phyloP scores from a whole-genome alignment of 2,329 filamentous ascomycete genomes.

The Cytospora paraplurivora region DNA sequence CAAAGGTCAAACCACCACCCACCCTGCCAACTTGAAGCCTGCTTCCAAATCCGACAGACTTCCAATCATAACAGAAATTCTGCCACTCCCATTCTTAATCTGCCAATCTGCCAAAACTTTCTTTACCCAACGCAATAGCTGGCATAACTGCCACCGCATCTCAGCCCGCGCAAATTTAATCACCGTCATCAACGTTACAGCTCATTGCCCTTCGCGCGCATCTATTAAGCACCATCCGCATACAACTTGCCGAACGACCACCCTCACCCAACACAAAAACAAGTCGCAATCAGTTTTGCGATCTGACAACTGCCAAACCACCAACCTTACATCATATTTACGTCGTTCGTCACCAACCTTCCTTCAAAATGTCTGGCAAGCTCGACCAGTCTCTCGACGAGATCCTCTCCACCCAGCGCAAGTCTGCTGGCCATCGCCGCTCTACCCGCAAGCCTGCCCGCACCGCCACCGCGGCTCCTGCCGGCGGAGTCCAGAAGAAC shows the following conservation, averaged over 20 bases:
- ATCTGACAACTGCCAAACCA: conserved; percentile 12
- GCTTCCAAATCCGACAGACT: conserved; percentile 15
- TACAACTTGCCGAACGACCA: conserved; percentile 5
- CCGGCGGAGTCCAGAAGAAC: conserved; percentile 85
- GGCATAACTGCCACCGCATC: background rate
- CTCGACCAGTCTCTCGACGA: conserved; percentile 97
- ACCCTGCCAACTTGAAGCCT: conserved; percentile 13
- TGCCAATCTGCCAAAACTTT: background rate
- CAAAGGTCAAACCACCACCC: background rate
- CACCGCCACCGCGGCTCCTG: conserved; percentile 63
- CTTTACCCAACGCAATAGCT: conserved; percentile 3
- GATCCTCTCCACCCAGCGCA: conserved; percentile 80
- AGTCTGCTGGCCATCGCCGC: conserved; percentile 57
- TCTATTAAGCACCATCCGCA: background rate
- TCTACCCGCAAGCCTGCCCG: conserved; percentile 54
- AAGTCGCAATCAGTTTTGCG: conserved; percentile 10
- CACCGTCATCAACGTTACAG: conserved; percentile 1
- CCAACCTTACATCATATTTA: conserved; percentile 15
- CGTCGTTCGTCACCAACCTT: conserved; percentile 30
- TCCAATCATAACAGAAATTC: background rate
- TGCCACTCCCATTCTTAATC: conserved; percentile 9
- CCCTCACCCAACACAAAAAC: background rate
- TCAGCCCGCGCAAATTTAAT: conserved; percentile 14
- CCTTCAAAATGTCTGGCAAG: conserved; percentile 77
- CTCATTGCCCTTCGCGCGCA: background rate